These are phyloP conservation scores for Euphorbia schlechtendalii DNA, from an alignment of 441 rosid genomes.

Conservation along the genomic window DNA sequence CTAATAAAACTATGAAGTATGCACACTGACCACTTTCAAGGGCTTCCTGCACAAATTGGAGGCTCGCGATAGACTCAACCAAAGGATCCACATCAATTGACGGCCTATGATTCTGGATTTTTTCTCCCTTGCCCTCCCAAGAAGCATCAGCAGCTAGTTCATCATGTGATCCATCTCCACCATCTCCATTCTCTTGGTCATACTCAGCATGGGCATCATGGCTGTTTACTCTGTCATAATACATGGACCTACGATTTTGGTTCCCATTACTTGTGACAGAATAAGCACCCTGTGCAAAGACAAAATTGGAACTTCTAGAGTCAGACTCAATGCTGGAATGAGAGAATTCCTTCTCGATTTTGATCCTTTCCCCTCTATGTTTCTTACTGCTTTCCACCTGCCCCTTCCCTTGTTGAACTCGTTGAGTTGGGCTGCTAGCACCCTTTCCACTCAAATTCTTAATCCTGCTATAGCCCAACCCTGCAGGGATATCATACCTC, in stretches of 20 bases:
- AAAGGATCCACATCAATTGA: conserved; percentile 43
- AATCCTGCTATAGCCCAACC: conserved; percentile 32
- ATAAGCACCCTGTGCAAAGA: conserved; percentile 60
- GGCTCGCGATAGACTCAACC: conserved; percentile 41
- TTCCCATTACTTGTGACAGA: conserved; percentile 46
- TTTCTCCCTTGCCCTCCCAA: conserved; percentile 43
- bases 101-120: conserved; percentile 30
- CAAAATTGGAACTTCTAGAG: conserved; percentile 79
- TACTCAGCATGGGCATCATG: conserved; percentile 41
- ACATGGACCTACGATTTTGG: conserved; percentile 37
- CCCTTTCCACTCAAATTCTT: conserved; percentile 44
- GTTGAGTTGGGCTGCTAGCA: conserved; percentile 33
- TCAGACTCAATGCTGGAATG: conserved; percentile 81
- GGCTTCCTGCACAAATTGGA: conserved; percentile 57
- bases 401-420: conserved; percentile 41
- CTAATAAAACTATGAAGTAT: conserved; percentile 13
- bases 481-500: conserved; percentile 37
- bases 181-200: conserved; percentile 35
- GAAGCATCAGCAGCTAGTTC: conserved; percentile 42
- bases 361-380: conserved; percentile 71
- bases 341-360: conserved; percentile 74
- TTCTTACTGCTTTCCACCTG: conserved; percentile 53
- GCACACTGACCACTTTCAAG: conserved; percentile 55
- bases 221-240: conserved; percentile 46
- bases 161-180: conserved; percentile 38